Base-by-base conservation (phyloP, 2,329 filamentous ascomycete species). In the Magnaporthales sp. region DNA sequence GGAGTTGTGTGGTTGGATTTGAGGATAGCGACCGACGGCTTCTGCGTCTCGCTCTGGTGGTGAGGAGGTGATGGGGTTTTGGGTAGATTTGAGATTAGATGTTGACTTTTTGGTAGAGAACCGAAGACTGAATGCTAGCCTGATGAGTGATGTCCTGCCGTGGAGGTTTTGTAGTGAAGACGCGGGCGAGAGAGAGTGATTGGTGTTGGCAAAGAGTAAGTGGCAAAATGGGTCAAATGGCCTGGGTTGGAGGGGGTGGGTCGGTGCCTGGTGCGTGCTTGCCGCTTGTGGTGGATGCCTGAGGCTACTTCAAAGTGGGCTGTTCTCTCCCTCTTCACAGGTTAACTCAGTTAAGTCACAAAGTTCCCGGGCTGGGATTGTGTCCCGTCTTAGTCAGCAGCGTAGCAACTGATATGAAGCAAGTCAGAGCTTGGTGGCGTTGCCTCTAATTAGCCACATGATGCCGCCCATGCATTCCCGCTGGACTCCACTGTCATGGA, bases 11-110 rank as follows among this genome's bases (percentile, higher is more conserved):
- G 22, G 32, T 30, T 19, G 65, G 58, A 29, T 26, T 62, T 19
- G 31, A 38, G 51, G 56, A 38, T 54, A 66, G 65, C 65, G 65
- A 66, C 65, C 65, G 65, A 66, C 65, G 60, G 24, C 65, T 66
- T 8, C 19, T 58, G 65, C 54, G 65, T 66, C 65, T 66, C 65
- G 65, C 65, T 66, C 38, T 65, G 63, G 63, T n/a, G 38, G n/a
- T 46, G 38, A 7, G n/a, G 15, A 46, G n/a, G 38, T 46, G 26
- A 27, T 26, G 24, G 22, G 24, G 10, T 6, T 26, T 4, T 1
- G 15, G 56, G 6, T 29, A 1, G 56, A 13, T 60, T 10, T 26
- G 56, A 26, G 3, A 60, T 60, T 60, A 27, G 26, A 24, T 2
- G 24, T 26, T 60, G 22, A 9, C 13, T 27, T 24, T 60, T 26